Evolutionary conservation across 2,329 filamentous ascomycete species (phyloP).

Genomic region (Penicillium sclerotiorum): DNA sequence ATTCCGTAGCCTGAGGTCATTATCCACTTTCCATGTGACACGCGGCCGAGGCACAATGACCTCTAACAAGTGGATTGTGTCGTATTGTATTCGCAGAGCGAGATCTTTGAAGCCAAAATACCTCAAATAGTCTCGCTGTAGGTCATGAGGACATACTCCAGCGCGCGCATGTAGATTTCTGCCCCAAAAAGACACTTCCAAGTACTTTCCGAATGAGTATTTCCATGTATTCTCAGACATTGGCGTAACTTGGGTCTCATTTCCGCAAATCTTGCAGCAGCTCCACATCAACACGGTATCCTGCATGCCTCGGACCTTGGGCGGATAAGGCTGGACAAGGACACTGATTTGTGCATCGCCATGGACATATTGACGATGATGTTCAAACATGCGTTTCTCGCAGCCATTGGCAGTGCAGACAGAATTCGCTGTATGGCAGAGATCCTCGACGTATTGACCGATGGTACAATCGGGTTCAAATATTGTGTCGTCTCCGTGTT

Average conservation of each 20-base stretch:
- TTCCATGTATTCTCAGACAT: slow-evolving; percentile 97
- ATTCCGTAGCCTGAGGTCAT: slow-evolving; percentile 89
- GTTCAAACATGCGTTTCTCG: slow-evolving; percentile 84
- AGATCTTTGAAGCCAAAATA: slow-evolving; percentile 90
- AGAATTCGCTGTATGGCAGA: slow-evolving; percentile 75
- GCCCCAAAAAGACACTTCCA: slow-evolving; percentile 98
- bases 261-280: slow-evolving; percentile 86
- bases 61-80: slow-evolving; percentile 88
- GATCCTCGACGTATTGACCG: slow-evolving; percentile 91
- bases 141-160: slow-evolving; percentile 82
- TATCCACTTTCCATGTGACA: slow-evolving; percentile 97
- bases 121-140: slow-evolving; percentile 86
- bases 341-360: slow-evolving; percentile 92
- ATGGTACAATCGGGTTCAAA: slow-evolving; percentile 84
- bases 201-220: slow-evolving; percentile 96
- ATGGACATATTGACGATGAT: slow-evolving; percentile 96
- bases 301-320: slow-evolving; percentile 65
- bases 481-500: slow-evolving; percentile 71
- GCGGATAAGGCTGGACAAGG: slow-evolving; percentile 76
- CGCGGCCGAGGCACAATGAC: slow-evolving; percentile 87
- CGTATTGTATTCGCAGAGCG: slow-evolving; percentile 86
- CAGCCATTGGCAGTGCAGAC: slow-evolving; percentile 82
- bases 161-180: slow-evolving; percentile 74
- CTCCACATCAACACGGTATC: slow-evolving; percentile 97
- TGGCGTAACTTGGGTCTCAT: slow-evolving; percentile 82